phyloP scores from a whole-genome alignment of 257 asterid genomes.

The Rhazya stricta region DNA sequence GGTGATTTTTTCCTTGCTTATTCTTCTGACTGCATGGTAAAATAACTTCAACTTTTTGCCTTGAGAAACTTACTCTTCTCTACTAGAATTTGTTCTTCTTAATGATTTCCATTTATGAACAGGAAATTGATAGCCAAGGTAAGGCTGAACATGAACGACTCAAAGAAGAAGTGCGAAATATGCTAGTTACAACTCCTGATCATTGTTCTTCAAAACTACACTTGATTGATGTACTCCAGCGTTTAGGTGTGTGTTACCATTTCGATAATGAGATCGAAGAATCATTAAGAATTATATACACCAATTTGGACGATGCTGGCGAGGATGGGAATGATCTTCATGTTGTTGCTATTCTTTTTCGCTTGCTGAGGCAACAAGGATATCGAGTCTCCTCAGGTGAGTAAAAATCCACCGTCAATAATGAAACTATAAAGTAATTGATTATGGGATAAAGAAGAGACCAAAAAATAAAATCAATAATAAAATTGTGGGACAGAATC shows the following conservation, averaged over 20 bases:
- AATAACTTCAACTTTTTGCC: too few species aligned
- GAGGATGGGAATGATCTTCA: background rate
- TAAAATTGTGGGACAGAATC: too few species aligned
- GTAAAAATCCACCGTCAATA: too few species aligned
- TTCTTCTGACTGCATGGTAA: background rate
- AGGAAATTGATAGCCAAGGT: background rate
- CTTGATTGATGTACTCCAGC: background rate
- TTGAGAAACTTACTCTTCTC: too few species aligned
- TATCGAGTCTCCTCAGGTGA: background rate
- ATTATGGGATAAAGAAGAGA: too few species aligned
- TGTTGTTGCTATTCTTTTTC: background rate
- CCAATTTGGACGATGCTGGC: background rate
- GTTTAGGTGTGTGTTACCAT: background rate
- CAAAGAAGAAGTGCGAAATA: background rate
- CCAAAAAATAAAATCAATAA: too few species aligned
- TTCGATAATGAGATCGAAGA: conserved; percentile 8
- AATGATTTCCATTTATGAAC: too few species aligned
- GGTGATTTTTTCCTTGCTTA: conserved; percentile 18
- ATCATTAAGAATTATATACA: background rate
- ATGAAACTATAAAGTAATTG: too few species aligned
- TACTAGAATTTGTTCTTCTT: too few species aligned
- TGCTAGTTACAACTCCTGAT: background rate
- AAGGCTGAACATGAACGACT: background rate
- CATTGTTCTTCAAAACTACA: background rate
- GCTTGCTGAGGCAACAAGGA: conserved; percentile 8